Evolutionary conservation across 495 filamentous ascomycete species (phyloP).

Genomic region (Penicillium antarcticum): DNA sequence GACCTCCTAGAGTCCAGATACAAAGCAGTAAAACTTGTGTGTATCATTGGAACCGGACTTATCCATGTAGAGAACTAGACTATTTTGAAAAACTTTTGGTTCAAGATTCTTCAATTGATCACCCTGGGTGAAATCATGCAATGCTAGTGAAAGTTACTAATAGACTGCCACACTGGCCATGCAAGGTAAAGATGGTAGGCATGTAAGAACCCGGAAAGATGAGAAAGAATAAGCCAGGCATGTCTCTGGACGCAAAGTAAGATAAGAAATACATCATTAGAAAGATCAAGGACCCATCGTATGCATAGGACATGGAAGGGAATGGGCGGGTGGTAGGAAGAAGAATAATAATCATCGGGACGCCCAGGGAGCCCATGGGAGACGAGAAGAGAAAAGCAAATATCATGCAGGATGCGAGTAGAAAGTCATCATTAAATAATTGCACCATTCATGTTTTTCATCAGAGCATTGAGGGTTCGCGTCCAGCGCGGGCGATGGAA

Average conservation of each 20-base stretch:
- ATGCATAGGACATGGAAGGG: neutral
- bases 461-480: neutral
- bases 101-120: neutral
- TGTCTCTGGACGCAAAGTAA: neutral
- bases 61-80: no score
- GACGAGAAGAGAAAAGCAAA: neutral
- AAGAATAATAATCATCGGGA: no score
- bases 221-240: neutral
- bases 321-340: no score
- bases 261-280: slow-evolving; percentile 1
- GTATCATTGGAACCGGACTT: no score
- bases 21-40: no score
- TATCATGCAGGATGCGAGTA: slow-evolving; percentile 2
- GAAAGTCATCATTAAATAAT: neutral
- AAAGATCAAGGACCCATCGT: neutral
- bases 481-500: neutral
- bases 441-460: neutral
- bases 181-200: neutral
- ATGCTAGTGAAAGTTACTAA: slow-evolving; percentile 1
- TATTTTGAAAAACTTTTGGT: neutral
- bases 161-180: neutral
- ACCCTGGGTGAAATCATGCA: neutral
- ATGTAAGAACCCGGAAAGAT: neutral
- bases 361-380: no score
- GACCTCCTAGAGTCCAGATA: no score